Evolutionary conservation across 768 basidiomycete species (phyloP).

Genomic region (Rossbeevera mucosa): DNA sequence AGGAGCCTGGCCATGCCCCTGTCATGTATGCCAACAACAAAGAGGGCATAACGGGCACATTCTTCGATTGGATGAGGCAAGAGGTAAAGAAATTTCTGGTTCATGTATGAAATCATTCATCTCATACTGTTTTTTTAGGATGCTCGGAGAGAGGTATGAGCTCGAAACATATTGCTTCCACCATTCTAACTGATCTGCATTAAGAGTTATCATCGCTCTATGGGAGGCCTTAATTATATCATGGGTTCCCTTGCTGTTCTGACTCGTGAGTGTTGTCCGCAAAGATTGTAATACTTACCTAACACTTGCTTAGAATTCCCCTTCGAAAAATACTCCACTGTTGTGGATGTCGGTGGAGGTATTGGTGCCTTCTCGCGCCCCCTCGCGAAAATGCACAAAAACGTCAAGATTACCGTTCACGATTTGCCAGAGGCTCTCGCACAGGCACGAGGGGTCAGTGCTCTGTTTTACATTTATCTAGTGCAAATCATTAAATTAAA

Average conservation of each 20-base stretch:
- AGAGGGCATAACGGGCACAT: conserved; percentile 16
- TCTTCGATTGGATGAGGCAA: conserved; percentile 23
- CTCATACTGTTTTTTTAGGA: conserved; percentile 9
- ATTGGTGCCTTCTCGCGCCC: conserved; percentile 30
- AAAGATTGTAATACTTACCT: not conserved
- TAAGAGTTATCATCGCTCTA: conserved; percentile 22
- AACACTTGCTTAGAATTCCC: conserved; percentile 26
- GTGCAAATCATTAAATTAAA: not conserved
- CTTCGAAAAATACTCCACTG: conserved; percentile 25
- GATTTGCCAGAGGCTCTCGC: conserved; percentile 27
- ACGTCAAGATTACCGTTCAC: conserved; percentile 32
- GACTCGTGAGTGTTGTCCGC: conserved; percentile 12
- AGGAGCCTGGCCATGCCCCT: conserved; percentile 19
- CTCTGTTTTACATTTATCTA: not conserved
- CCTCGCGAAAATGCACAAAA: conserved; percentile 25
- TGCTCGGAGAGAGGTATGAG: conserved; percentile 16
- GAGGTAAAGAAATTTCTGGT: conserved; percentile 12
- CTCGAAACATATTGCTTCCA: not conserved
- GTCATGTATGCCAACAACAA: conserved; percentile 19
- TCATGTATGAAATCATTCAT: not conserved
- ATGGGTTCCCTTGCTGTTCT: conserved; percentile 26
- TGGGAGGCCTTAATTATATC: conserved; percentile 21
- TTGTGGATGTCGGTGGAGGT: conserved; percentile 36
- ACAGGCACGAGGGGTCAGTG: conserved; percentile 17
- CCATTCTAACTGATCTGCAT: not conserved